A percentile compares a stretch with the other conserved stretches of the same genome.
Conservation (phyloP, 768 basidiomycete species). For the Collybia sp. region DNA sequence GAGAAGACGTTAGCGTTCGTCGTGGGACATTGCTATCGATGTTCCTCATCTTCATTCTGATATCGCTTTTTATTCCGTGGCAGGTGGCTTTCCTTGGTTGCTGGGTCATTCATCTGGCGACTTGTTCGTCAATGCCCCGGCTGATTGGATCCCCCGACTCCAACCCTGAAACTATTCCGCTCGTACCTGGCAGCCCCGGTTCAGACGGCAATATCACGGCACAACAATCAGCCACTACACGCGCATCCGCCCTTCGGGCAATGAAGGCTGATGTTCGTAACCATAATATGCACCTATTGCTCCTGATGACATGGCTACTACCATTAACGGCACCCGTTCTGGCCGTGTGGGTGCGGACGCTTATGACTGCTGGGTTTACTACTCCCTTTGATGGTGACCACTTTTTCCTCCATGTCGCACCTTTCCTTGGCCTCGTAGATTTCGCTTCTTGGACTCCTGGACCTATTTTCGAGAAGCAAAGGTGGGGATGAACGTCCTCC, state of each 20-base stretch:
- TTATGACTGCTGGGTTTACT: constrained; percentile 72
- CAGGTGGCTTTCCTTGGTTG: constrained; percentile 87
- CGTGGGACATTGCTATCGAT: constrained; percentile 56
- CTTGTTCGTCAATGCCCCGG: constrained; percentile 40
- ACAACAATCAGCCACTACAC: too few species aligned
- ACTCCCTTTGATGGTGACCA: constrained; percentile 85
- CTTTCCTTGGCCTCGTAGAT: constrained; percentile 62
- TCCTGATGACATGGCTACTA: constrained; percentile 78
- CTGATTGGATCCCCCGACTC: constrained; percentile 6
- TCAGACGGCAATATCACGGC: background rate
- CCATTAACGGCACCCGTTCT: constrained; percentile 76
- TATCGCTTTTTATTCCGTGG: constrained; percentile 81
- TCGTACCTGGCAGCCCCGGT: constrained; percentile 10
- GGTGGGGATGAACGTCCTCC: constrained; percentile 19
- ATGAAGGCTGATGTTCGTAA: constrained; percentile 21
- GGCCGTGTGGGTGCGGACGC: constrained; percentile 86
- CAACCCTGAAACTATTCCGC: constrained; percentile 15
- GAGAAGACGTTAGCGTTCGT: constrained; percentile 31
- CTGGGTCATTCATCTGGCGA: constrained; percentile 74
- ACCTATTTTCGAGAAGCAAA: constrained; percentile 37
- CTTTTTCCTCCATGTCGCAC: constrained; percentile 57
- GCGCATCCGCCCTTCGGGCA: too few species aligned
- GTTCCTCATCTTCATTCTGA: constrained; percentile 52
- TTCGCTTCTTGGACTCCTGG: constrained; percentile 47
- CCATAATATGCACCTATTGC: constrained; percentile 56